These are phyloP conservation scores for Avena eriantha DNA, from an alignment of 176 grass and related monocot species.

Conservation along the genomic window DNA sequence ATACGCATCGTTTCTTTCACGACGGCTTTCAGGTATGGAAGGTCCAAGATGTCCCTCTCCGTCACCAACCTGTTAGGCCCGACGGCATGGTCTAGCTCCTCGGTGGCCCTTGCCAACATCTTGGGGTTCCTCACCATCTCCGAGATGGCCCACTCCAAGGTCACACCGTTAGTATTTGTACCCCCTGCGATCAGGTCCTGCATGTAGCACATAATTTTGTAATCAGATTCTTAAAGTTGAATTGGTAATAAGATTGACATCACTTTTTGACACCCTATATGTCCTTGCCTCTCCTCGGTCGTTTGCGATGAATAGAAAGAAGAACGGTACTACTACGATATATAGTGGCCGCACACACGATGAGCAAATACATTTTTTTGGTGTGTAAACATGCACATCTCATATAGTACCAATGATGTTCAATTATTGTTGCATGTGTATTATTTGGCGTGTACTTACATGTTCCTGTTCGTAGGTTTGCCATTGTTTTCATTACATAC, in stretches of 20 bases:
- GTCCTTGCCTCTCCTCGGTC: background rate
- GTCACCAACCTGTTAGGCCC: conserved; percentile 37
- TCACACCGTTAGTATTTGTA: background rate
- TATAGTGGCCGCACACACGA: too few relatives aligned
- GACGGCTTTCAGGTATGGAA: conserved; percentile 43
- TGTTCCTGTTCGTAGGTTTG: too few relatives aligned
- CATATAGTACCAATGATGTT: too few relatives aligned
- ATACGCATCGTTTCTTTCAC: conserved; percentile 50
- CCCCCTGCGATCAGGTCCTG: conserved; percentile 50
- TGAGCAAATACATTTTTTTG: too few relatives aligned
- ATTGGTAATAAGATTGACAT: background rate
- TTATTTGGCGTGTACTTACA: too few relatives aligned
- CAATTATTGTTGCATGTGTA: too few relatives aligned
- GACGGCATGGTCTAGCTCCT: conserved; percentile 44
- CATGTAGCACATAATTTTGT: background rate
- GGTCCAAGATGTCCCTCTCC: conserved; percentile 40
- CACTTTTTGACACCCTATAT: background rate
- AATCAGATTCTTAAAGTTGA: background rate
- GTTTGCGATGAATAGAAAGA: too few relatives aligned
- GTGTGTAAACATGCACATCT: too few relatives aligned
- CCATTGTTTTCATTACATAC: too few relatives aligned
- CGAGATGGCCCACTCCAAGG: conserved; percentile 54
- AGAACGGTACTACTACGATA: too few relatives aligned
- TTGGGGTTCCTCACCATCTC: conserved; percentile 41
- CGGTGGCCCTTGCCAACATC: conserved; percentile 28